These are phyloP conservation scores for Exophiala viscosa DNA, from an alignment of 2,329 filamentous ascomycete species.

Conservation along the genomic window DNA sequence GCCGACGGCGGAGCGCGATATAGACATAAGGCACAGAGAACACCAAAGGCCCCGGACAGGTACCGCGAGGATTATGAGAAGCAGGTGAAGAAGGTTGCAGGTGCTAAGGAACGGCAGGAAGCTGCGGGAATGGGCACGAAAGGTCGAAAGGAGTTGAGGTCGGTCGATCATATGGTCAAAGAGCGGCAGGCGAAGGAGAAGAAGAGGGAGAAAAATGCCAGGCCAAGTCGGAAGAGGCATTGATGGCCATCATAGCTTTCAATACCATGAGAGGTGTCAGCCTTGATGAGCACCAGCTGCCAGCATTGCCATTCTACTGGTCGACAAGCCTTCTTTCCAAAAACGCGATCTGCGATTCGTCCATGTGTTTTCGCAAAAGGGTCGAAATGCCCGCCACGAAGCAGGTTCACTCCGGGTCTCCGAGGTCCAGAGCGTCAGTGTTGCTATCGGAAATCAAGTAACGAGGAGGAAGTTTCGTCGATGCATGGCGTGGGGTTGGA, in stretches of 20 bases:
- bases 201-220: constrained; percentile 80
- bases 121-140: constrained; percentile 24
- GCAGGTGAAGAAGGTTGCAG: constrained; percentile 83
- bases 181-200: constrained; percentile 72
- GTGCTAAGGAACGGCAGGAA: constrained; percentile 68
- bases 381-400: too few relatives aligned
- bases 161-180: constrained; percentile 79
- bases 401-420: too few relatives aligned
- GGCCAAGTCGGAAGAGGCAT: constrained; percentile 48
- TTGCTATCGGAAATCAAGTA: too few relatives aligned
- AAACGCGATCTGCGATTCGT: too few relatives aligned
- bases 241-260: too few relatives aligned
- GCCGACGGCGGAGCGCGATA: constrained; percentile 56
- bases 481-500: too few relatives aligned
- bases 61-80: constrained; percentile 85
- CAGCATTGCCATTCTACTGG: too few relatives aligned
- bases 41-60: constrained; percentile 91
- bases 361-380: too few relatives aligned
- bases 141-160: constrained; percentile 48
- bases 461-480: too few relatives aligned
- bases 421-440: too few relatives aligned
- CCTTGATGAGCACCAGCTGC: neutral
- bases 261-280: too few relatives aligned
- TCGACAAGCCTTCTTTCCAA: too few relatives aligned
- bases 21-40: constrained; percentile 81